Evolutionary conservation across 2,329 filamentous ascomycete species (phyloP), one percentile per base, ranked within the genome.

Genomic region (Aureobasidium sp.): DNA sequence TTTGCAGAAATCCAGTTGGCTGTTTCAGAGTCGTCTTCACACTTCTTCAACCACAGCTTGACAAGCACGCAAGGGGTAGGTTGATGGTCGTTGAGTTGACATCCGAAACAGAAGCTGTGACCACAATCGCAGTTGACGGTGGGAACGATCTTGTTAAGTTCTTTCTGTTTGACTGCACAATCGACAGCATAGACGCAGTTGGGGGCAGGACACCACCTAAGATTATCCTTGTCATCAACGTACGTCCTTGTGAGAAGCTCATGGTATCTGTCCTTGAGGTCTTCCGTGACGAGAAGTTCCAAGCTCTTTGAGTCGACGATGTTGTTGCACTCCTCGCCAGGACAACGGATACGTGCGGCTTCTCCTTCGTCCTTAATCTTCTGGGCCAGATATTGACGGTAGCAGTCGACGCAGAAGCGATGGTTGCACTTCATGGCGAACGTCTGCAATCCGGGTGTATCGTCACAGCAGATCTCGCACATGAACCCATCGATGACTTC

Each of bases 1-100:
- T 99, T 96, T 50, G 94, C 94, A 0, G 93, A 97, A 65, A 99
- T 99, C 94, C 94, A 99, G 74, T 99, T 99, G 4, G 94, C 93
- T 0, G 94, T 99, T 74, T 99, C 94, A 0, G 91, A 96, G 71
- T 99, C 94, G 72, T 99, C 94, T 62, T 94, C 94, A 72, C 94
- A 99, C 73, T 99, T 99, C 80, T 97, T 96, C 13, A 99, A 76
- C 94, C 94, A 99, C 72, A 84, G 88, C 81, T 94, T 97, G 57
- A 97, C 93, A 57, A 99, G 77, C 30, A 86, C 82, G 73, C 94
- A 99, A 0, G 94, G 93, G 3, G 93, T 90, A 3, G 94, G 94
- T 70, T 96, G 93, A 70, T 99, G 94, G 70, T 99, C 94, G 64
- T 82, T 85, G 36, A 93, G 81, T 9, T 89, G 88, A 73, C 94